Conservation (phyloP, 257 asterid species). For the Voacanga thouarsii region DNA sequence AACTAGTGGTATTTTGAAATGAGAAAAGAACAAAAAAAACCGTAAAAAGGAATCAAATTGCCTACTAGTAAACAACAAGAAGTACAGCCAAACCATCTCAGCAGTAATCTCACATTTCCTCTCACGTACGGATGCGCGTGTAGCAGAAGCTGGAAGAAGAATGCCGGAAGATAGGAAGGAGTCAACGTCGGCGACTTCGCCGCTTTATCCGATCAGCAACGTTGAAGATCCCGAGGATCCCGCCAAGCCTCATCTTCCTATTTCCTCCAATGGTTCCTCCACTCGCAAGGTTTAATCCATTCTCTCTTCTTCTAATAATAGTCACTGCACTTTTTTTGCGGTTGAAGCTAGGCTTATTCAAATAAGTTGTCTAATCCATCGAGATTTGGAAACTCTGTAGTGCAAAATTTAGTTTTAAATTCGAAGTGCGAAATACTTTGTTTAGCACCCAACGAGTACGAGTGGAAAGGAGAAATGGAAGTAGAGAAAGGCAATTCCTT, state of each 20-base stretch:
- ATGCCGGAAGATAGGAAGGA: conserved; percentile 86
- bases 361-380: neutral
- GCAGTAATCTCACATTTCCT: neutral
- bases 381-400: neutral
- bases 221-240: conserved; percentile 60
- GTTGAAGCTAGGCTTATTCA: neutral
- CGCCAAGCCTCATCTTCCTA: conserved; percentile 65
- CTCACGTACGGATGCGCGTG: neutral
- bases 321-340: neutral
- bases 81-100: neutral
- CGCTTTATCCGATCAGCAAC: conserved; percentile 24
- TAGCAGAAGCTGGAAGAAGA: conserved; percentile 1
- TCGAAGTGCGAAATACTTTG: neutral
- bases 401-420: neutral
- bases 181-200: conserved; percentile 53
- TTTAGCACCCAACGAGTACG: neutral
- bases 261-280: conserved; percentile 66
- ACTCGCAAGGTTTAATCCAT: conserved; percentile 62
- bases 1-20: no score
- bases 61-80: neutral
- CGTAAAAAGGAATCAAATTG: neutral
- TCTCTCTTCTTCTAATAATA: neutral
- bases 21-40: no score
- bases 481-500: neutral
- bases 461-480: neutral